Evolutionary conservation across 2,329 filamentous ascomycete species (phyloP).

Genomic region (Talaromyces rugulosus): DNA sequence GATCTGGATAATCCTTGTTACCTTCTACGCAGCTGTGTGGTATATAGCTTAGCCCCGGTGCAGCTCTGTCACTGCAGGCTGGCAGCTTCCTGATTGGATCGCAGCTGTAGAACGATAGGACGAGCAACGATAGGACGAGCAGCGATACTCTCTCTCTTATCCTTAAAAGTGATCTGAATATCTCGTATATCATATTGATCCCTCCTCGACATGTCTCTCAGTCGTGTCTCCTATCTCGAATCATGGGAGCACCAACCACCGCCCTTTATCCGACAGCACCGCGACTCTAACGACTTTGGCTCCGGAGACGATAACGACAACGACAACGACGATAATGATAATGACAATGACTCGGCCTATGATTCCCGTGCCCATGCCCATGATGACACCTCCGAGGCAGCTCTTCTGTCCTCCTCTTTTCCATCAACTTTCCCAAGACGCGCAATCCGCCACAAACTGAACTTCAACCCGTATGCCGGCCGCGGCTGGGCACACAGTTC

Average conservation of each 20-base stretch:
- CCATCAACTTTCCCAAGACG: conserved; percentile 27
- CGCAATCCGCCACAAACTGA: conserved; percentile 28
- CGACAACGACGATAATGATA: background rate
- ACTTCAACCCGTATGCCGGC: conserved; percentile 40
- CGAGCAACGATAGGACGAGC: no score
- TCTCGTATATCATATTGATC: no score
- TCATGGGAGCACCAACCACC: conserved; percentile 37
- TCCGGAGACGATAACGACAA: conserved; percentile 22
- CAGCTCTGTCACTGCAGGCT: background rate
- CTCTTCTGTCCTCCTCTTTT: conserved; percentile 30
- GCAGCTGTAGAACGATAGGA: no score
- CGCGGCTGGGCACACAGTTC: conserved; percentile 32
- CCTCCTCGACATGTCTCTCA: conserved; percentile 34
- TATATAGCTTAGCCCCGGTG: background rate
- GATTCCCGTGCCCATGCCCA: background rate
- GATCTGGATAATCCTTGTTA: background rate
- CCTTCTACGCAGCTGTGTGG: background rate
- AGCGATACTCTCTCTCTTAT: no score
- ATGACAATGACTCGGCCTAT: background rate
- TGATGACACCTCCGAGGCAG: conserved; percentile 20
- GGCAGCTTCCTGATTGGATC: background rate
- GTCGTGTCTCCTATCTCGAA: conserved; percentile 41
- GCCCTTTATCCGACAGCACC: conserved; percentile 22
- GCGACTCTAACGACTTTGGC: conserved; percentile 16
- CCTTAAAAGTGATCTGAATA: no score